These are phyloP conservation scores for Erodium maritimum DNA, from an alignment of 345 rosid genomes.

Conservation along the genomic window DNA sequence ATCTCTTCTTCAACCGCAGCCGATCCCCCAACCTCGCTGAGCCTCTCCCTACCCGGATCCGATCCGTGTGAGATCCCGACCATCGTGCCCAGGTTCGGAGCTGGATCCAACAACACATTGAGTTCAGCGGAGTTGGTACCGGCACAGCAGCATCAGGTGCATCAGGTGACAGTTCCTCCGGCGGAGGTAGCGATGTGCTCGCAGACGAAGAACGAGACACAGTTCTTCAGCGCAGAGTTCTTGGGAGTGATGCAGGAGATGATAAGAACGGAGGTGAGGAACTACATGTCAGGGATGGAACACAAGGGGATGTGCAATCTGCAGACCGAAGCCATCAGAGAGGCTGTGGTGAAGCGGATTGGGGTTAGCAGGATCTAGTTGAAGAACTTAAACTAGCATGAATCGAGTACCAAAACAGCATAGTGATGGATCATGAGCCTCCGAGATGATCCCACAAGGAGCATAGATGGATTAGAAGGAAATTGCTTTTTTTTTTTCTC, in stretches of 20 bases:
- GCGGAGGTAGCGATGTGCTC: conserved; percentile 1
- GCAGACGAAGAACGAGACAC: conserved; percentile 27
- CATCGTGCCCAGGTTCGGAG: conserved; percentile 5
- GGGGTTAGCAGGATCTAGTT: conserved; percentile 51
- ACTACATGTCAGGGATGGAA: conserved; percentile 51
- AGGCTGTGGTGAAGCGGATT: conserved; percentile 56
- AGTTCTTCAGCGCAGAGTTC: conserved; percentile 52
- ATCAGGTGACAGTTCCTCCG: no score
- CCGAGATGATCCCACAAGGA: not conserved
- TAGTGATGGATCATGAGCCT: not conserved
- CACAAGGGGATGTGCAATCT: conserved; percentile 30
- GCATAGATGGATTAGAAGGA: not conserved
- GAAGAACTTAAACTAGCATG: conserved; percentile 9
- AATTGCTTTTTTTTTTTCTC: conserved; percentile 8
- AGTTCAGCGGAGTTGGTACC: not conserved
- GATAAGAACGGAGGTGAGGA: conserved; percentile 61
- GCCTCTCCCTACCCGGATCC: conserved; percentile 63
- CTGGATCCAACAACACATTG: conserved; percentile 10
- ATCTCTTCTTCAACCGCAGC: conserved; percentile 21
- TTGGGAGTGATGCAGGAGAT: conserved; percentile 60
- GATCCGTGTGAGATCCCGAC: conserved; percentile 21
- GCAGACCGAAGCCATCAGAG: conserved; percentile 40
- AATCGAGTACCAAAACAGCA: not conserved
- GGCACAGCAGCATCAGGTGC: conserved; percentile 1
- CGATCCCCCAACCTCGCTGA: conserved; percentile 47